Base-by-base conservation (phyloP, 176 grass and related monocot species). In the Carex scoparia region DNA sequence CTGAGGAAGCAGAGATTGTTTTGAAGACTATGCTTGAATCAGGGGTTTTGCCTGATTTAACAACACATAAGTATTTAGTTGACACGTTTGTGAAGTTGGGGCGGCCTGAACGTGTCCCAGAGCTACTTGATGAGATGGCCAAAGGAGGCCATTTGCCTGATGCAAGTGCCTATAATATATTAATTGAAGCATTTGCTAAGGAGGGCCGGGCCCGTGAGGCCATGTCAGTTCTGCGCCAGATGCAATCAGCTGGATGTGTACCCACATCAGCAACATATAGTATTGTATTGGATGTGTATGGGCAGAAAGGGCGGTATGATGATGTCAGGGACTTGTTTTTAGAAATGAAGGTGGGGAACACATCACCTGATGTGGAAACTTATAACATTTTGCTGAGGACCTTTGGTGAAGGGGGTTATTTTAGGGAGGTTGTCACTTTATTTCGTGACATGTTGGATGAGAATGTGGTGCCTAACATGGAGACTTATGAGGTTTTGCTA, bases 331-430 rank as follows among this genome's bases (percentile, higher is more conserved):
- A 95, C 61, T 88, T 98, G 35, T 98, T 98, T 70, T 65, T 86
- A 18, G 93, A 98, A 91, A 98, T 98, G 95, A 98, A 94, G 83
- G 86, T 88, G 7, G 82, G 69, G 3, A 84, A 88, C 49, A 91
- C 94, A 11, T 84, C 84, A 7, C 93, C 95, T 1, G 93, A 98
- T 67, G 92, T 91, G 19, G 90, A 90, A 35, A 98, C 95, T 1
- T 98, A 98, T 82, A 98, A 98, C 79, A 94, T 98, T 59, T 89
- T 98, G 64, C 87, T 98, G 65, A 84, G 66, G 67, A 92, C 94
- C 9, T 94, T 93, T 16, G 93, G 91, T 4, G 92, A 98, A 51
- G 95, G 95, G 10, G 95, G 95, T 0, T 98, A 94, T 87, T 98
- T 98, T 88, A 90, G 92, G 86, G 95, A 98, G 83, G 95, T 95